Base-by-base conservation (phyloP, 2,329 filamentous ascomycete species). In the Curvularia sp. region DNA sequence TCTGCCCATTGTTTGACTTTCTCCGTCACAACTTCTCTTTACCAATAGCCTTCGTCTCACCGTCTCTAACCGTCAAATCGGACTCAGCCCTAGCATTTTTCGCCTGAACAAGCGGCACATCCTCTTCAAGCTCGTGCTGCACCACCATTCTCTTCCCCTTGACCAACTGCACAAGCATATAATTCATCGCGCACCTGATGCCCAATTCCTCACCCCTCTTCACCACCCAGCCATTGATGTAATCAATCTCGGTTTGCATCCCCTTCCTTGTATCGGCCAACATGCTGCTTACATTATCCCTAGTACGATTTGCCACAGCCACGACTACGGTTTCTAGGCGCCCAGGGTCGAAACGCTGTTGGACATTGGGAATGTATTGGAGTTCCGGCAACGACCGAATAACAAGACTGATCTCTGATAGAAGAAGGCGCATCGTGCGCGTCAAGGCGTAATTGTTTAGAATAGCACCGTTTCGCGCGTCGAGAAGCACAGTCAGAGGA, bases 201-300 rank as follows among this genome's bases (percentile, higher is more conserved):
- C 91, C 91, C 59, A 93, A 69, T 72, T 91, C 85, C 67, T 86
- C 83, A 0, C 90, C 95, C 39, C 89, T 84, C 49, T 81, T 83
- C 30, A 96, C 83, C 59, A 99, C 89, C 79, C 94, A 99, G 0
- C 93, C 94, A 74, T 96, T 97, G 66, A 94, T 85, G 70, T 89
- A 96, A 45, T 93, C 86, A 39, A 97, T 85, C 69, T 97, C 92
- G 0, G 91, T 92, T 57, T 82, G 78, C 12, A 71, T 56, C 1
- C 90, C 89, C 1, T 78, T 74, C 10, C 85, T 79, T 12, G 93
- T 80, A 68, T 89, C 86, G 52, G 84, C 82, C 5, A 91, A 79
- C 87, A 96, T 92, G 19, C 81, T 84, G 68, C 87, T 91, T 5
- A 82, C 79, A 50, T 87, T 86, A 54, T 84, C 77, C 12, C 81